Evolutionary conservation across 371 early-diverging fungal genomes (phyloP).

Genomic region (Mucor ambiguus): DNA sequence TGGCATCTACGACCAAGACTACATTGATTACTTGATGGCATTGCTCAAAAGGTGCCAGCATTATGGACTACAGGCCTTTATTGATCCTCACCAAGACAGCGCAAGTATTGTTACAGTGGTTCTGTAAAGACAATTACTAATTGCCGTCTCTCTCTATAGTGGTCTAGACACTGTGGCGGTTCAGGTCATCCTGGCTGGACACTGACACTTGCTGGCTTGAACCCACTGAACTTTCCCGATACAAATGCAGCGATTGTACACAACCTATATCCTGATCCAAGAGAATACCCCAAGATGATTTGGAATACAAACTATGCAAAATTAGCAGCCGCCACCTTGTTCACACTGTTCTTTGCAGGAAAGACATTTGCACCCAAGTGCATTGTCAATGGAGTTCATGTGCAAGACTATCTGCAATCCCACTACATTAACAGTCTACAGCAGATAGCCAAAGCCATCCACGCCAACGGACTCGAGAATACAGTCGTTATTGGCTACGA

Average conservation of each 20-base stretch:
- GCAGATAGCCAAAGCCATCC: conserved; percentile 55
- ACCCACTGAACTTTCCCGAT: conserved; percentile 60
- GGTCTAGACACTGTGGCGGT: conserved; percentile 81
- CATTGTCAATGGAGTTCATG: conserved; percentile 50
- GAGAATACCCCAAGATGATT: conserved; percentile 76
- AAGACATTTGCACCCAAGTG: conserved; percentile 71
- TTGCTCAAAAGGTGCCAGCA: conserved; percentile 63
- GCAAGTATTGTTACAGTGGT: conserved; percentile 32
- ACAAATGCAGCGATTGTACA: conserved; percentile 82
- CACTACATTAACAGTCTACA: conserved; percentile 53
- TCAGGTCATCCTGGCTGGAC: conserved; percentile 92
- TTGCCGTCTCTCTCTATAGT: conserved; percentile 35
- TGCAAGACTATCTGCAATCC: conserved; percentile 60
- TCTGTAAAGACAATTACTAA: neutral
- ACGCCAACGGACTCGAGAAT: conserved; percentile 48
- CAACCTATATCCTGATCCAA: conserved; percentile 68
- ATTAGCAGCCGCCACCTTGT: conserved; percentile 83
- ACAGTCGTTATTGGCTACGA: conserved; percentile 74
- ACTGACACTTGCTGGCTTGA: conserved; percentile 71
- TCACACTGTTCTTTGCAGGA: conserved; percentile 82
- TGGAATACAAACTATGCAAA: conserved; percentile 90
- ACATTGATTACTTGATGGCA: conserved; percentile 74
- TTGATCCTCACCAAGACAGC: conserved; percentile 84
- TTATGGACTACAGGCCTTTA: conserved; percentile 77
- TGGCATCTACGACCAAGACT: conserved; percentile 85